These are phyloP conservation scores for Epichloe sp. DNA, from an alignment of 2,329 filamentous ascomycete genomes.

Conservation along the genomic window DNA sequence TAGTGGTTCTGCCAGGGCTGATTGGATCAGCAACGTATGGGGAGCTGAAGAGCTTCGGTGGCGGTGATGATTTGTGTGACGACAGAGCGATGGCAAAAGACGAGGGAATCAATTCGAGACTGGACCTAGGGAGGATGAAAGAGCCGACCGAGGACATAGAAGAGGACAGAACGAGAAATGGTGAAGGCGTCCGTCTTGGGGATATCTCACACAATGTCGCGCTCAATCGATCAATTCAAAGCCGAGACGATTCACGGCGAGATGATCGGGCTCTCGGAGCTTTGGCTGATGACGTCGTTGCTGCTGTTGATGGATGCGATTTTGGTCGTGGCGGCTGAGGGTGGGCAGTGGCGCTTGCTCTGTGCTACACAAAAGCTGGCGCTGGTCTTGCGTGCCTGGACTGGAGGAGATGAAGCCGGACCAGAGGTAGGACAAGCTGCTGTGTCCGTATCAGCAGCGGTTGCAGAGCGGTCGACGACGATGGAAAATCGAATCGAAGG, in stretches of 20 bases:
- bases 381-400: background rate
- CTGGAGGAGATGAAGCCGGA: slow-evolving; percentile 6
- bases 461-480: background rate
- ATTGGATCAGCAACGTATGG: background rate
- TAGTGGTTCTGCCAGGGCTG: background rate
- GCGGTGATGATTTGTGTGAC: background rate
- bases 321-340: background rate
- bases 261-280: background rate
- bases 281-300: slow-evolving; percentile 4
- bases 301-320: background rate
- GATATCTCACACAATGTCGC: slow-evolving; percentile 20
- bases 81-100: background rate
- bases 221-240: slow-evolving; percentile 6
- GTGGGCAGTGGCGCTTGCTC: background rate
- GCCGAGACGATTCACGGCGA: background rate
- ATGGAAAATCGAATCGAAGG: background rate
- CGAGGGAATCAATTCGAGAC: background rate
- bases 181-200: slow-evolving; percentile 37
- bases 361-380: background rate
- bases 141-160: slow-evolving; percentile 36
- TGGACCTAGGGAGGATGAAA: slow-evolving; percentile 39
- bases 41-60: background rate
- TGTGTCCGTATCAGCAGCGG: slow-evolving; percentile 6
- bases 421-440: slow-evolving; percentile 7
- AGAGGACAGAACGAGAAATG: slow-evolving; percentile 30